phyloP scores from a whole-genome alignment of 2,329 filamentous ascomycete species.

The Aspergillus phoenicis region DNA sequence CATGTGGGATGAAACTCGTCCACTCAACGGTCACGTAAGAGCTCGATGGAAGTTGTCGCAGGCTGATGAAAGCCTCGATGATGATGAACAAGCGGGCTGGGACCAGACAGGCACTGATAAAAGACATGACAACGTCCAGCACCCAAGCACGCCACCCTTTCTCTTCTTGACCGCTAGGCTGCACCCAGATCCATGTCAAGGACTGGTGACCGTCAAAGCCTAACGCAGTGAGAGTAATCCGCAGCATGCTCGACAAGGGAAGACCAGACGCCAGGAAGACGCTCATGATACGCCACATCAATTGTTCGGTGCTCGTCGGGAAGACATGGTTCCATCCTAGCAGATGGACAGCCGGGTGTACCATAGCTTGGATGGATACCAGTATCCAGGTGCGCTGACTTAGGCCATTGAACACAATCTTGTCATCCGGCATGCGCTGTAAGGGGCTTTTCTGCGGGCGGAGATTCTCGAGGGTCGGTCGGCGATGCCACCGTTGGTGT shows the following conservation, averaged over 20 bases:
- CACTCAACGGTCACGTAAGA: slow-evolving; percentile 20
- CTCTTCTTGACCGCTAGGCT: background rate
- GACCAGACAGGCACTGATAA: background rate
- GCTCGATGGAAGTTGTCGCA: slow-evolving; percentile 9
- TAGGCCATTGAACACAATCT: slow-evolving; percentile 1
- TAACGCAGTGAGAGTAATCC: background rate
- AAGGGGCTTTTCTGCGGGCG: background rate
- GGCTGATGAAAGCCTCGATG: slow-evolving; percentile 6
- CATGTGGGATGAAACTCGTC: slow-evolving; percentile 12
- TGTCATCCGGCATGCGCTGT: slow-evolving; percentile 3
- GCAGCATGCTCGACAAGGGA: slow-evolving; percentile 1
- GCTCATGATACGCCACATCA: background rate
- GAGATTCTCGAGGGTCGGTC: background rate
- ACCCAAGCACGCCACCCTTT: slow-evolving; percentile 3
- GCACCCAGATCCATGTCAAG: slow-evolving; percentile 1
- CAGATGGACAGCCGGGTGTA: slow-evolving; percentile 4
- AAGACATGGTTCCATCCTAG: slow-evolving; percentile 10
- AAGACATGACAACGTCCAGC: background rate
- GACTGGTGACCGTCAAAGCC: slow-evolving; percentile 3
- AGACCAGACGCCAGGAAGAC: background rate
- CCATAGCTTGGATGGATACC: slow-evolving; percentile 3
- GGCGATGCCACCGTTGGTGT: background rate
- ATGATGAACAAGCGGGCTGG: slow-evolving; percentile 4
- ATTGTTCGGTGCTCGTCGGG: background rate
- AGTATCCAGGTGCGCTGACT: background rate